These are phyloP conservation scores for Alloteropsis semialata DNA, from an alignment of 176 grass and related monocot species.

Conservation along the genomic window DNA sequence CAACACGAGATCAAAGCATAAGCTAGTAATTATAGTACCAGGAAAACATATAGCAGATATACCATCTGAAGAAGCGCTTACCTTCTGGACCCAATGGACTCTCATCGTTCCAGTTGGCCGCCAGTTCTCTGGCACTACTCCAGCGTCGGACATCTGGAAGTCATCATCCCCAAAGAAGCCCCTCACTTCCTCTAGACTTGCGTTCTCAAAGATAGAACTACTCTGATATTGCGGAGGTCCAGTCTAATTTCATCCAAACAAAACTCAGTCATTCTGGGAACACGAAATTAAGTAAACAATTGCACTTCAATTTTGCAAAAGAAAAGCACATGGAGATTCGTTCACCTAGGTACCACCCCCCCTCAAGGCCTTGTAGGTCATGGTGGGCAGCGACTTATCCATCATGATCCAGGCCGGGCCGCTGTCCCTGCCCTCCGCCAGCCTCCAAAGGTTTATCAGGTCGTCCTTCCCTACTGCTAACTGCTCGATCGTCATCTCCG, in stretches of 20 bases:
- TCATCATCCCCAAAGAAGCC: constrained; percentile 86
- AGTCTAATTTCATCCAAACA: constrained; percentile 38
- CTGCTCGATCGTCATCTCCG: too few species aligned
- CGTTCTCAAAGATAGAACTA: constrained; percentile 71
- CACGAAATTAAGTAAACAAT: neutral
- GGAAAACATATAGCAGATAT: neutral
- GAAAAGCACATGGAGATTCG: neutral
- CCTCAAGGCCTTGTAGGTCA: constrained; percentile 80
- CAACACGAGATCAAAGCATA: neutral
- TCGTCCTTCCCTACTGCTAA: constrained; percentile 60
- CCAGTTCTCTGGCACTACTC: constrained; percentile 62
- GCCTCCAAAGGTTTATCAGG: constrained; percentile 61
- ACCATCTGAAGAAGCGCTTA: neutral
- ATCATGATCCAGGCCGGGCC: constrained; percentile 84
- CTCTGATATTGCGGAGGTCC: constrained; percentile 68
- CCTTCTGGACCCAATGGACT: constrained; percentile 92
- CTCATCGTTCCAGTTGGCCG: constrained; percentile 66
- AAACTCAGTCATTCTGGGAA: neutral
- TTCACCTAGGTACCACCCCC: constrained; percentile 72
- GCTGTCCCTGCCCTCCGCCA: constrained; percentile 70
- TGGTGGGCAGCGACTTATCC: constrained; percentile 61
- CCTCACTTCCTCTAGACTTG: constrained; percentile 69
- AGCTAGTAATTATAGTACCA: neutral
- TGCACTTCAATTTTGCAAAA: constrained; percentile 6
- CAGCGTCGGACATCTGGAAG: constrained; percentile 65